Evolutionary conservation across 1,139 yeast species (phyloP).

Genomic region (Taphrina deformans): DNA sequence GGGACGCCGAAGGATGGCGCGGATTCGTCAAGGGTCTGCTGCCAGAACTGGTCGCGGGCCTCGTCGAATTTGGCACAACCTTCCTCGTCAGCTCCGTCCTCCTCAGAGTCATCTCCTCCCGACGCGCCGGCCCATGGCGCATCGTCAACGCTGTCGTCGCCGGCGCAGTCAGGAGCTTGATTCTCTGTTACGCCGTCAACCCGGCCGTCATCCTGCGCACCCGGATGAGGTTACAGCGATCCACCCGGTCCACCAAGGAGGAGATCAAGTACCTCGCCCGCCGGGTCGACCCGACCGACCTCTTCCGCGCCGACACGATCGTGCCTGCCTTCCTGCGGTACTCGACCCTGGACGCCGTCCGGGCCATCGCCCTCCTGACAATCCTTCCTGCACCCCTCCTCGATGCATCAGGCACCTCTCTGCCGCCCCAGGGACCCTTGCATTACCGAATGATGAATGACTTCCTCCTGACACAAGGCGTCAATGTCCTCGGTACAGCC

Average conservation of each 20-base stretch:
- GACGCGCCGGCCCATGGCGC: not conserved
- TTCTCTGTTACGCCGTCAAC: not conserved
- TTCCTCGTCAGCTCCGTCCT: not conserved
- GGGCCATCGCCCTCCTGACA: not conserved
- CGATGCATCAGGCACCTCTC: not conserved
- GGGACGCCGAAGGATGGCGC: conserved; percentile 1
- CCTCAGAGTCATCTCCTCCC: not conserved
- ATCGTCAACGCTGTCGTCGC: conserved; percentile 1
- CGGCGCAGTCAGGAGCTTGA: not conserved
- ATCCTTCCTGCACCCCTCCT: not conserved
- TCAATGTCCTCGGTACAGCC: not conserved
- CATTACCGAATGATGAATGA: not conserved
- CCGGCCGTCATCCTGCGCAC: conserved; percentile 3
- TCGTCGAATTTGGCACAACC: not conserved
- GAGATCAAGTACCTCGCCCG: conserved; percentile 6
- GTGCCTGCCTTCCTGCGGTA: conserved; percentile 2
- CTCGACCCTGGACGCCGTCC: not conserved
- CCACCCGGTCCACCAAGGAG: not conserved
- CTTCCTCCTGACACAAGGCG: not conserved
- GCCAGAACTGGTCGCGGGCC: not conserved
- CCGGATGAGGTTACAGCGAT: conserved; percentile 2
- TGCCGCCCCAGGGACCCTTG: not conserved
- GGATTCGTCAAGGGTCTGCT: conserved; percentile 15
- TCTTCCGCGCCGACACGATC: not conserved
- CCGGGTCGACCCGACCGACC: conserved; percentile 1